phyloP scores from a whole-genome alignment of 2,329 filamentous ascomycete genomes.

The Aureobasidium sp. region DNA sequence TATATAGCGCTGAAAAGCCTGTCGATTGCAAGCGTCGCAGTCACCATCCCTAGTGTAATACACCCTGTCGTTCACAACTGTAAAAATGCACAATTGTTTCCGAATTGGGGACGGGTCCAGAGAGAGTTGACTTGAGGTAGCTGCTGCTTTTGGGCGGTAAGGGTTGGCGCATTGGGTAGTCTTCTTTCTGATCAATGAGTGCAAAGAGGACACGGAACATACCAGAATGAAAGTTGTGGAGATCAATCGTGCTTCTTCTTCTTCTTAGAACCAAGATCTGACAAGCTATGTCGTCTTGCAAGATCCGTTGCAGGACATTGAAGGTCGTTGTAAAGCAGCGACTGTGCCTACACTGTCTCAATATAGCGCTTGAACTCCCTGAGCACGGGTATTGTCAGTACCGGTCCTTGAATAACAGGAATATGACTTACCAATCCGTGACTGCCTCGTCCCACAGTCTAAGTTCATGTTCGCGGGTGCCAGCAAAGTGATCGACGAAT shows the following conservation, averaged over 20 bases:
- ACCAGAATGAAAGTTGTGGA: not conserved
- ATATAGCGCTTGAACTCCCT: constrained; percentile 32
- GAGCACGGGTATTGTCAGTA: constrained; percentile 9
- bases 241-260: not conserved
- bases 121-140: not conserved
- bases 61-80: not conserved
- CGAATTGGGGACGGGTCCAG: not conserved
- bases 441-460: constrained; percentile 91
- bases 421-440: constrained; percentile 73
- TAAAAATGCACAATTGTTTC: not conserved
- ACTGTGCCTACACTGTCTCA: constrained; percentile 24
- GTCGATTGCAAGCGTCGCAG: not conserved
- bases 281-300: not conserved
- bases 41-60: not conserved
- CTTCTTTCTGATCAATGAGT: not conserved
- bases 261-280: not conserved
- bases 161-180: not conserved
- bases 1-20: not conserved
- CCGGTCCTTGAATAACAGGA: not conserved
- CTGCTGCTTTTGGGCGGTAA: not conserved
- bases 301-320: not conserved
- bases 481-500: constrained; percentile 93
- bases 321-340: not conserved
- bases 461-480: constrained; percentile 85
- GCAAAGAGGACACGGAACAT: not conserved